phyloP scores from a whole-genome alignment of 768 basidiomycete species.

The Mycena belliarum region DNA sequence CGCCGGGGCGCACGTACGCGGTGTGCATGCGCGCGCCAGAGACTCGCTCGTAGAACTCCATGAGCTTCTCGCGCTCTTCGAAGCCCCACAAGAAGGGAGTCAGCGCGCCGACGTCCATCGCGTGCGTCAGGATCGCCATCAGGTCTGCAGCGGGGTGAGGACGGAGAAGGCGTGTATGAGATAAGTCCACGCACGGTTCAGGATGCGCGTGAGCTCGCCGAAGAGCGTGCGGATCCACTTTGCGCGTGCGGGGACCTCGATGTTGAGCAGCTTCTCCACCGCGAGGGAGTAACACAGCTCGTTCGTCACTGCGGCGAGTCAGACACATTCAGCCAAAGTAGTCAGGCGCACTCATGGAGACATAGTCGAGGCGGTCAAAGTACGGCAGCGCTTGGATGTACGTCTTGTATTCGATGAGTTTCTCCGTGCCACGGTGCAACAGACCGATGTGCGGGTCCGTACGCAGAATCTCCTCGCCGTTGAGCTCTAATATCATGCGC shows the following conservation, averaged over 20 bases:
- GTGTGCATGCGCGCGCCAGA: conserved; percentile 96
- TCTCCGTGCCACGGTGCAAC: conserved; percentile 96
- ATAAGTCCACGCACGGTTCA: conserved; percentile 69
- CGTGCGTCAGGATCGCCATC: conserved; percentile 95
- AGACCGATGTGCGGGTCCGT: conserved; percentile 95
- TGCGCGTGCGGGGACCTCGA: conserved; percentile 94
- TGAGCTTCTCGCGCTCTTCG: conserved; percentile 99
- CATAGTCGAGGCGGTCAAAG: conserved; percentile 98
- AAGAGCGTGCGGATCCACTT: conserved; percentile 98
- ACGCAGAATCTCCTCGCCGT: conserved; percentile 92
- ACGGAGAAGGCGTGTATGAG: too few species aligned
- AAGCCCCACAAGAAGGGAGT: conserved; percentile 99
- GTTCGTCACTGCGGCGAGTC: conserved; percentile 79
- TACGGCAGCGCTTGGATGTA: conserved; percentile 97
- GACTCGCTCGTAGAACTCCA: conserved; percentile 99
- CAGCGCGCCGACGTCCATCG: conserved; percentile 96
- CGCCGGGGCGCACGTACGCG: conserved; percentile 97
- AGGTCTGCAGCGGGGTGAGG: too few species aligned
- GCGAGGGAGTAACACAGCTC: conserved; percentile 96
- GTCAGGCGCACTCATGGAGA: conserved; percentile 92
- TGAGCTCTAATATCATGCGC: conserved; percentile 94
- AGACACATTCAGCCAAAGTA: too few species aligned
- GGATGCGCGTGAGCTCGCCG: conserved; percentile 93
- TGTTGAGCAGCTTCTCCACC: conserved; percentile 97
- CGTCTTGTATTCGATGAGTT: conserved; percentile 98